phyloP scores from a whole-genome alignment of 371 early-diverging fungal genomes.

The Vairimorpha apis region DNA sequence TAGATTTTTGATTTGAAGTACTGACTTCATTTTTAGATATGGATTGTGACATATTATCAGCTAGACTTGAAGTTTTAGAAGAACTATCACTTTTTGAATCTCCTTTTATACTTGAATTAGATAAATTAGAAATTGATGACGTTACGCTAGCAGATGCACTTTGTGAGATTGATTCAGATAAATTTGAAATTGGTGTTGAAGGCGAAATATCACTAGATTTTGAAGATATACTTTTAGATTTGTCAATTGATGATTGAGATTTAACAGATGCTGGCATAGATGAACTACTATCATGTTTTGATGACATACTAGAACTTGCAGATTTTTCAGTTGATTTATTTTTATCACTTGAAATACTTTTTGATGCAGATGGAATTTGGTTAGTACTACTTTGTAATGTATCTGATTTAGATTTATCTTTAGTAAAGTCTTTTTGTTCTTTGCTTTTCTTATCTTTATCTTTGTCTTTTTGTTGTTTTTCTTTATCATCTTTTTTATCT shows the following conservation, averaged over 20 bases:
- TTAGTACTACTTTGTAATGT: too few relatives aligned
- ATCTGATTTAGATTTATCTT: constrained; percentile 1
- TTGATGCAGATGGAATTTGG: not conserved
- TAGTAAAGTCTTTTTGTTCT: not conserved
- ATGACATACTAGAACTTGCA: not conserved
- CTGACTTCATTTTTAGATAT: not conserved
- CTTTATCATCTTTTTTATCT: not conserved
- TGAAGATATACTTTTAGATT: constrained; percentile 3
- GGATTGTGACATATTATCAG: too few relatives aligned
- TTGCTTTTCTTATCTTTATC: not conserved
- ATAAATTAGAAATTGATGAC: not conserved
- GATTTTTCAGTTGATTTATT: not conserved
- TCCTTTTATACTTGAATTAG: not conserved
- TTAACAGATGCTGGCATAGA: not conserved
- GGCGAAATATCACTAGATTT: not conserved
- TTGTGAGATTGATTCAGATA: constrained; percentile 2
- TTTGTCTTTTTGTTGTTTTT: not conserved
- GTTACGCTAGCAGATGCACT: not conserved
- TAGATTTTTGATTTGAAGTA: not conserved
- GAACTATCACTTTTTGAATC: too few relatives aligned
- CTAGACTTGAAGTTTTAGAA: not conserved
- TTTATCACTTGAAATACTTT: not conserved
- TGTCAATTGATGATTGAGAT: not conserved
- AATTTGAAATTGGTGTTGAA: constrained; percentile 10
- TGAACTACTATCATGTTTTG: not conserved